These are phyloP conservation scores for Coleophoma eucalyptorum DNA, from an alignment of 2,329 filamentous ascomycete genomes.

Conservation along the genomic window DNA sequence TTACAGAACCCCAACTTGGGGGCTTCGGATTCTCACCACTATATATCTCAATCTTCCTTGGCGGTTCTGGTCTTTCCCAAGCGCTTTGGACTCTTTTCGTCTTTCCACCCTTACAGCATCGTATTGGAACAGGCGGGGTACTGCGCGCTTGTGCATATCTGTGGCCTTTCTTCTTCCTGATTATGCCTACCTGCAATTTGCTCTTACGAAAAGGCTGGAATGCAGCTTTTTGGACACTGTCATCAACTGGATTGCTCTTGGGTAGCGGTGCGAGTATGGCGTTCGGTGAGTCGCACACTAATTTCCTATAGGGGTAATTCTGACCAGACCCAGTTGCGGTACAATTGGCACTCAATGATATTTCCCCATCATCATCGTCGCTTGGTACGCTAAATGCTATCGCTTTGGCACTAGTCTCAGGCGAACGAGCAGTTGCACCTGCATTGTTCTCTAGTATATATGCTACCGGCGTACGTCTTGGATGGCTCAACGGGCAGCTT, in stretches of 20 bases:
- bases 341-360: conserved; percentile 73
- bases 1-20: conserved; percentile 56
- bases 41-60: conserved; percentile 65
- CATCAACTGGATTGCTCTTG: conserved; percentile 53
- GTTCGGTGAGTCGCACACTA: conserved; percentile 38
- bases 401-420: conserved; percentile 57
- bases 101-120: conserved; percentile 65
- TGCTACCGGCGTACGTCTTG: conserved; percentile 59
- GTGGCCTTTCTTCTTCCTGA: conserved; percentile 63
- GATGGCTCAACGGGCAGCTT: conserved; percentile 60
- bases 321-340: conserved; percentile 53
- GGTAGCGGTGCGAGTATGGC: conserved; percentile 36
- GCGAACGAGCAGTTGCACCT: conserved; percentile 61
- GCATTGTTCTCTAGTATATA: conserved; percentile 64
- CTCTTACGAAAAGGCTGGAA: conserved; percentile 45
- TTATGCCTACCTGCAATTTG: conserved; percentile 49
- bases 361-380: conserved; percentile 58
- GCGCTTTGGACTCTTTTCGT: conserved; percentile 66
- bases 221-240: conserved; percentile 24
- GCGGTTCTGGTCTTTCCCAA: conserved; percentile 60
- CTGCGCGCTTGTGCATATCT: conserved; percentile 51
- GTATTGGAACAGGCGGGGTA: conserved; percentile 62
- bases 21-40: conserved; percentile 60
- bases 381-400: conserved; percentile 71
- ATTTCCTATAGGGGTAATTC: too few relatives aligned